Evolutionary conservation across 345 rosid genomes (phyloP).

Genomic region (Tarenaya hassleriana): DNA sequence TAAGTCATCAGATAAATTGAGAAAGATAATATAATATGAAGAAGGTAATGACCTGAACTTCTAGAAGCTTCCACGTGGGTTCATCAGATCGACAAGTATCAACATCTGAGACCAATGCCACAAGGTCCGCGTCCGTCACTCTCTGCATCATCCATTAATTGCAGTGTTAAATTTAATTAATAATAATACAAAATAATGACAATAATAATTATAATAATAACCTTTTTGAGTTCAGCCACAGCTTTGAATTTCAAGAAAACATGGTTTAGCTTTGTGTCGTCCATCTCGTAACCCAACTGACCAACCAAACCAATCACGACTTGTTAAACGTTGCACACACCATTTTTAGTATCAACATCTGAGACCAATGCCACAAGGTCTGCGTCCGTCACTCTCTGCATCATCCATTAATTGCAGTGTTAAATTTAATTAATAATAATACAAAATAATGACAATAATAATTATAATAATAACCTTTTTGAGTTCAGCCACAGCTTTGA

Average conservation of each 20-base stretch:
- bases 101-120: constrained; percentile 88
- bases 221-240: constrained; percentile 91
- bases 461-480: constrained; percentile 53
- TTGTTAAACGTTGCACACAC: too few relatives aligned
- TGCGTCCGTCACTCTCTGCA: constrained; percentile 79
- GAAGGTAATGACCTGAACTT: constrained; percentile 54
- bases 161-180: too few relatives aligned
- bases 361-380: constrained; percentile 85
- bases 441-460: too few relatives aligned
- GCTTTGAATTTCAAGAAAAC: constrained; percentile 89
- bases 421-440: too few relatives aligned
- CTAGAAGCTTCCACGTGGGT: constrained; percentile 69
- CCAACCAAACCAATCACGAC: too few relatives aligned
- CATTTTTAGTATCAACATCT: constrained; percentile 88
- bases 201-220: constrained; percentile 17
- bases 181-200: too few relatives aligned
- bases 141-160: constrained; percentile 52
- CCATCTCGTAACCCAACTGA: constrained; percentile 76
- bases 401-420: too few relatives aligned
- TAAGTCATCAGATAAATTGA: too few relatives aligned
- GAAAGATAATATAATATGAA: neutral
- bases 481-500: constrained; percentile 83
- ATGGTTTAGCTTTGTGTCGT: constrained; percentile 58
- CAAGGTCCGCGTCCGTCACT: constrained; percentile 83
- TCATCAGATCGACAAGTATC: constrained; percentile 88